Evolutionary conservation across 164 flowering plant genomes (phyloP).

Genomic region (Vitis amurensis): DNA sequence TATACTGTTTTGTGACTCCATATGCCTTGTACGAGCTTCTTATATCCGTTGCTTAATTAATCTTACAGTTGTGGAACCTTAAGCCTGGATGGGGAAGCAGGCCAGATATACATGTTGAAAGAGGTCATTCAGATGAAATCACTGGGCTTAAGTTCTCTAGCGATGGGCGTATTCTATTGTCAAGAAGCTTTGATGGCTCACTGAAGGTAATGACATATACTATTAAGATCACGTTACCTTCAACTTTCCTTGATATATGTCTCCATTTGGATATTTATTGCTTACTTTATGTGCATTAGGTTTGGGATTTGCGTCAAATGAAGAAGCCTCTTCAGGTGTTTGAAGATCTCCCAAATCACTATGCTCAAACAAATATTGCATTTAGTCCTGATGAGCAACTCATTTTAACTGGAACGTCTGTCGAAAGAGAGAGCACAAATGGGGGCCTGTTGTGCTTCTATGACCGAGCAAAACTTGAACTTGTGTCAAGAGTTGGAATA

Average conservation of each 20-base stretch:
- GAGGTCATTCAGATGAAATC: conserved; percentile 85
- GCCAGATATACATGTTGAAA: conserved; percentile 75
- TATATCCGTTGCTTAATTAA: background rate
- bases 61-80: conserved; percentile 80
- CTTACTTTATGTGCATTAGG: conserved; percentile 40
- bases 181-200: conserved; percentile 87
- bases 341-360: conserved; percentile 89
- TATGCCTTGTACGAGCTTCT: background rate
- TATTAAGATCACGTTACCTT: background rate
- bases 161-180: conserved; percentile 71
- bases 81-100: conserved; percentile 99
- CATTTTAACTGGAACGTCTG: conserved; percentile 93
- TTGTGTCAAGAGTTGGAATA: conserved; percentile 88
- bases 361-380: conserved; percentile 88
- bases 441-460: conserved; percentile 88
- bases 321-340: conserved; percentile 69
- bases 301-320: conserved; percentile 92
- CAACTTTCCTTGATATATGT: background rate
- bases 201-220: conserved; percentile 58
- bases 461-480: conserved; percentile 79
- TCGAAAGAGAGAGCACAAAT: conserved; percentile 74
- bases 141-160: conserved; percentile 82
- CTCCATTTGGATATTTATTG: background rate
- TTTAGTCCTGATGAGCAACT: conserved; percentile 94
- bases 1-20: background rate